Percentiles rank a stretch among this genome's conserved stretches.
phyloP scores from a whole-genome alignment of 805 yeast species.

The Pichia nanzhaoensis region DNA sequence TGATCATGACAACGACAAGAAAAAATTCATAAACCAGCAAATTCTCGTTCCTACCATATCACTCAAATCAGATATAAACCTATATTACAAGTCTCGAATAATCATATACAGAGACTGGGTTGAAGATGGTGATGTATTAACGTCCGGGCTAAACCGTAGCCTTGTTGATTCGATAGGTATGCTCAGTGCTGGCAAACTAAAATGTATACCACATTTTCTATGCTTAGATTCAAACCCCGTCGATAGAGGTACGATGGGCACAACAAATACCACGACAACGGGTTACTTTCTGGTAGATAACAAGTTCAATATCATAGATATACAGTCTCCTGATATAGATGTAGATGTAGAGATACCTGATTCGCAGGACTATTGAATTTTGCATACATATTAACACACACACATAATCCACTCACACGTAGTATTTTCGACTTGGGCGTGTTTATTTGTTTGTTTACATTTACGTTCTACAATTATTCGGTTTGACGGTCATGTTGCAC shows the following conservation, averaged over 20 bases:
- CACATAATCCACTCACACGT: no score
- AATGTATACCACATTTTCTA: constrained; percentile 23
- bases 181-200: constrained; percentile 16
- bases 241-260: constrained; percentile 8
- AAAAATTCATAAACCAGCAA: constrained; percentile 20
- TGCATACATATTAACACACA: no score
- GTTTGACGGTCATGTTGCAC: background rate
- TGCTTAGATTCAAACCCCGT: constrained; percentile 14
- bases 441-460: no score
- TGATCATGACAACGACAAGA: background rate
- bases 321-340: constrained; percentile 1
- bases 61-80: constrained; percentile 23
- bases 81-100: constrained; percentile 25
- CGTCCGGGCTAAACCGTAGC: constrained; percentile 25
- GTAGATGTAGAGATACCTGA: constrained; percentile 12
- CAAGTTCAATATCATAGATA: constrained; percentile 13
- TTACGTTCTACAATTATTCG: no score
- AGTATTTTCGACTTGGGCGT: no score
- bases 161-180: constrained; percentile 20
- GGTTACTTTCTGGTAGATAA: constrained; percentile 14
- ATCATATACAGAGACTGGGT: constrained; percentile 30
- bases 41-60: constrained; percentile 29
- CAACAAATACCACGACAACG: background rate
- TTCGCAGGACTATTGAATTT: constrained; percentile 7
- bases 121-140: constrained; percentile 6